Evolutionary conservation across 257 asterid species (phyloP), one percentile per base, ranked within the genome.

Genomic region (Leonotis leonurus): DNA sequence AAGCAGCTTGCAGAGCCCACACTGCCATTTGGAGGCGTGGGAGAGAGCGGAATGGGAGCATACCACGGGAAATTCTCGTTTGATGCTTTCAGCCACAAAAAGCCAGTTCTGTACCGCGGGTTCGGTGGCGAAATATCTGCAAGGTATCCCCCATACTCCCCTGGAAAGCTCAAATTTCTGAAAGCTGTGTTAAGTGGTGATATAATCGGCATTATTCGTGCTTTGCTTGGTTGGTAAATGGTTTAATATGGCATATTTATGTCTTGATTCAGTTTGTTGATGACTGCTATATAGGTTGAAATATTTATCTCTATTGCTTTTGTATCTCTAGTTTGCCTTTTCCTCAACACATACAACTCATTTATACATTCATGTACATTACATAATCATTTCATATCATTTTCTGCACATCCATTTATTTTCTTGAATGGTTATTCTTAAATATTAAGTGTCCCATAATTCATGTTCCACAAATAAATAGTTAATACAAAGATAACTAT

Each of bases 41-140:
- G 97, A 18, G 96, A 77, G 71, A 92, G 99, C 66, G 99, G 99
- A 67, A 92, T 79, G 87, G 99, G 99, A 32, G 68, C 96, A 26
- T 92, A 86, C 81, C 97, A 92, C 22, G 99, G 99, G 5, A 86
- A 79, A 70, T 81, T 80, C 75, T 86, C 96, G 5, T 92, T 89
- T 45, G 99, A 92, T 9, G 78, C 87, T 71, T 89, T 92, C 70
- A 92, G 94, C 85, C 99, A 92, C 62, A 85, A 83, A 80, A 92
- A 92, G 83, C 76, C 95, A 9, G 97, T 92, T 71, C 48, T 92
- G 52, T 59, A 56, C 6, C 87, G 97, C 13, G 77, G 81, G 21
- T 86, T 88, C 65, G 62, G 50, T 20, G 97, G 93, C 50, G 98
- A 92, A 60, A 51, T 78, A 39, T 52, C 79, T 61, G 85, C 90